These are phyloP conservation scores for Trypanosoma rangeli DNA, from an alignment of 208 protist genomes.

Conservation along the genomic window DNA sequence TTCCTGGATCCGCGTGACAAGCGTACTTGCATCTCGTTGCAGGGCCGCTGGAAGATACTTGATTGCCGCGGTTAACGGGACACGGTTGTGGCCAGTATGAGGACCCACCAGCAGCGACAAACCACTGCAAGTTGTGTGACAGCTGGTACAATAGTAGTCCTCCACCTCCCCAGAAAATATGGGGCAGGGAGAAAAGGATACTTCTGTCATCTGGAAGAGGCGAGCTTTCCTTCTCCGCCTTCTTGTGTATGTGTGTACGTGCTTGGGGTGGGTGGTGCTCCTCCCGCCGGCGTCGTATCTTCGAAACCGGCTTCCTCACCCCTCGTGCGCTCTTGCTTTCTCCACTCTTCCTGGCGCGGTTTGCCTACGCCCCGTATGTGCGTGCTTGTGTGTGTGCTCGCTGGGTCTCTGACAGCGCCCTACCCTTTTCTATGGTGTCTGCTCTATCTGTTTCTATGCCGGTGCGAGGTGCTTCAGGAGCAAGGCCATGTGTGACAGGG, in stretches of 20 bases:
- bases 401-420: background rate
- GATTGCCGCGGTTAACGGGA: constrained; percentile 46
- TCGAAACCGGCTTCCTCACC: no score
- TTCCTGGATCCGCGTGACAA: constrained; percentile 37
- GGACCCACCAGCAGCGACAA: constrained; percentile 62
- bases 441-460: constrained; percentile 2
- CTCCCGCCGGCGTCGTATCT: background rate
- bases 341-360: no score
- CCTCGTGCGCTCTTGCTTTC: no score
- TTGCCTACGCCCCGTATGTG: no score
- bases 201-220: constrained; percentile 3
- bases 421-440: constrained; percentile 2
- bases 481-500: background rate
- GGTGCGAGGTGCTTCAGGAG: background rate
- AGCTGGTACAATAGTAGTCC: constrained; percentile 67
- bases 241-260: background rate
- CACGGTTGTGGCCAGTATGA: constrained; percentile 65
- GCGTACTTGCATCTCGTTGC: constrained; percentile 36
- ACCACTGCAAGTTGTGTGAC: constrained; percentile 50
- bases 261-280: background rate
- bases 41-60: constrained; percentile 46
- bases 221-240: background rate
- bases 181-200: constrained; percentile 21
- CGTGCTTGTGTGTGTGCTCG: background rate
- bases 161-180: constrained; percentile 33